Conservation (phyloP, 2,329 filamentous ascomycete species). For the Ascochyta fabae region DNA sequence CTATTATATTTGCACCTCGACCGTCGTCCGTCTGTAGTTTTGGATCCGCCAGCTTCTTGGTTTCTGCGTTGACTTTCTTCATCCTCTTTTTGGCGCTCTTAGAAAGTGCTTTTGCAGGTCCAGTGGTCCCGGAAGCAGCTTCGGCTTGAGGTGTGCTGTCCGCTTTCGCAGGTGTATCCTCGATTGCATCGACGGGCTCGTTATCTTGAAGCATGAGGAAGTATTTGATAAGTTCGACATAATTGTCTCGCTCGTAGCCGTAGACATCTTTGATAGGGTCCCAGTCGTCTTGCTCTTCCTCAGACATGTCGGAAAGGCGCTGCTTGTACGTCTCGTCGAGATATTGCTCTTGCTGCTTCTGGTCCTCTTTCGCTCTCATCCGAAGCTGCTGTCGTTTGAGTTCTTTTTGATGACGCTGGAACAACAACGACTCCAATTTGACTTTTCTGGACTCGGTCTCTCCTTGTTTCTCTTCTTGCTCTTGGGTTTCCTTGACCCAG, state of each 20-base stretch:
- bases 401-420: slow-evolving; percentile 57
- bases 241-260: slow-evolving; percentile 54
- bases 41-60: slow-evolving; percentile 26
- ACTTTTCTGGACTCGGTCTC: slow-evolving; percentile 59
- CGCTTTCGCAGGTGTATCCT: slow-evolving; percentile 2
- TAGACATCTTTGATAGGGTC: slow-evolving; percentile 58
- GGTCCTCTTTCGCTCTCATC: slow-evolving; percentile 51
- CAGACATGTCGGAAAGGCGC: slow-evolving; percentile 47
- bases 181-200: not conserved
- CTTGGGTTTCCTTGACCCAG: slow-evolving; percentile 56
- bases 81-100: slow-evolving; percentile 45
- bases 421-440: slow-evolving; percentile 57
- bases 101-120: slow-evolving; percentile 24
- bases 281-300: slow-evolving; percentile 51
- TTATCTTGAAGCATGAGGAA: slow-evolving; percentile 53
- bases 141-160: not conserved
- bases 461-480: slow-evolving; percentile 53
- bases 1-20: slow-evolving; percentile 45
- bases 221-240: slow-evolving; percentile 54
- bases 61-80: slow-evolving; percentile 36
- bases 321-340: slow-evolving; percentile 54
- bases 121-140: not conserved
- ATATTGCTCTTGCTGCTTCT: slow-evolving; percentile 53
- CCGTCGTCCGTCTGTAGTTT: slow-evolving; percentile 23
- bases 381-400: slow-evolving; percentile 50